These are phyloP conservation scores for Rhodamnia rubescens DNA, from an alignment of 345 rosid species.

Conservation along the genomic window DNA sequence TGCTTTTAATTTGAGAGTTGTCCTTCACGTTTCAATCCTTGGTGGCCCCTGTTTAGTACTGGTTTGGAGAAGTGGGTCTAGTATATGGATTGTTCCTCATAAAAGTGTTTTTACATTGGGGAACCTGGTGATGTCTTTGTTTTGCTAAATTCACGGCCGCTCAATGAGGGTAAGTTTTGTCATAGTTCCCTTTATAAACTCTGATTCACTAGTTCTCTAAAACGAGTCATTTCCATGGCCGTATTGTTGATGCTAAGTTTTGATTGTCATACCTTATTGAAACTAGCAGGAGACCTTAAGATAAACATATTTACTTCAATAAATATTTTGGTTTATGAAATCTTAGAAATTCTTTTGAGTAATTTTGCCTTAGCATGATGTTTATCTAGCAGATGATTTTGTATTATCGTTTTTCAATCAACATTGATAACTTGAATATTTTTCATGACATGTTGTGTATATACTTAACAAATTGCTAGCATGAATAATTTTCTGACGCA, in stretches of 20 bases:
- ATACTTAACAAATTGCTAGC: neutral
- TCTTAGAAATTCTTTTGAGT: neutral
- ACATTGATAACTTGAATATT: neutral
- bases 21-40: neutral
- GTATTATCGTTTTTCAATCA: neutral
- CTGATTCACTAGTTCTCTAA: neutral
- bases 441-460: neutral
- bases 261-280: neutral
- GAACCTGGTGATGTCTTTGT: neutral
- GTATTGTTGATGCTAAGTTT: neutral
- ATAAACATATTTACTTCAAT: neutral
- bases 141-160: neutral
- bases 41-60: neutral
- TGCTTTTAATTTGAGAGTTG: neutral
- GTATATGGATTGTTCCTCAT: neutral
- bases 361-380: neutral
- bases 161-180: neutral
- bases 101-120: neutral
- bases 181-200: neutral
- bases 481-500: neutral
- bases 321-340: neutral
- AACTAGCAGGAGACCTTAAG: neutral
- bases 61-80: neutral
- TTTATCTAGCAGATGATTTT: neutral
- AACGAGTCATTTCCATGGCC: neutral